These are phyloP conservation scores for Candida tammaniensis DNA, from an alignment of 805 yeast genomes.

Conservation along the genomic window DNA sequence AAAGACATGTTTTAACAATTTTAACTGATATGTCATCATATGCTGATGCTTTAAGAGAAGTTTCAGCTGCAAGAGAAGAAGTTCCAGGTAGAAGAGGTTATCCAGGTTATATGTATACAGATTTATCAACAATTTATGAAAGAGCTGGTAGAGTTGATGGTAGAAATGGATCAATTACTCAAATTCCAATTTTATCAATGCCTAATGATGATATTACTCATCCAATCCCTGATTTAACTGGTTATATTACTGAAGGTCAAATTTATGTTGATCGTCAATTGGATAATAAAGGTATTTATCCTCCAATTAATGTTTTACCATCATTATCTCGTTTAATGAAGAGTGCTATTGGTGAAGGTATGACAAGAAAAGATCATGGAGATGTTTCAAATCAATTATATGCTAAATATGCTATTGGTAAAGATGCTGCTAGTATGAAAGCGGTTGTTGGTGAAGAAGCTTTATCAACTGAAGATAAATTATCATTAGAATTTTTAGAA, in stretches of 20 bases:
- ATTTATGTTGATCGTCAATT: constrained; percentile 96
- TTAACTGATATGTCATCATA: constrained; percentile 99
- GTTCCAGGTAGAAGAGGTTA: constrained; percentile 99
- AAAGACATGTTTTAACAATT: constrained; percentile 96
- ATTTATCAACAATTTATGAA: constrained; percentile 97
- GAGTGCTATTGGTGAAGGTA: constrained; percentile 99
- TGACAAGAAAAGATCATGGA: constrained; percentile 99
- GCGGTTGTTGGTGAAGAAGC: constrained; percentile 99
- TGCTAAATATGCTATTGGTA: constrained; percentile 99
- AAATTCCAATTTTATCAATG: constrained; percentile 98
- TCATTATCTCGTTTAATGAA: constrained; percentile 98
- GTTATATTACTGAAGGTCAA: constrained; percentile 99
- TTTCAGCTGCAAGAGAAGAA: constrained; percentile 99
- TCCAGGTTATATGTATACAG: constrained; percentile 99
- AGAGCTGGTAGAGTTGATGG: constrained; percentile 99
- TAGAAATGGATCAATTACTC: constrained; percentile 98
- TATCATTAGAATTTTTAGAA: constrained; percentile 95
- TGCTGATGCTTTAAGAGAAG: constrained; percentile 99
- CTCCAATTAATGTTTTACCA: constrained; percentile 98
- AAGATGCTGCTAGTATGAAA: constrained; percentile 99
- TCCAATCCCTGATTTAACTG: constrained; percentile 99
- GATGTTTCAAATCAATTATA: constrained; percentile 98
- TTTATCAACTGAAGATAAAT: constrained; percentile 92
- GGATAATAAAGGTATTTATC: constrained; percentile 94
- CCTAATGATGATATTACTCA: constrained; percentile 99